Evolutionary conservation across 2,329 filamentous ascomycete species (phyloP), one percentile per base, ranked within the genome.

Genomic region (Pseudocercospora vitis): DNA sequence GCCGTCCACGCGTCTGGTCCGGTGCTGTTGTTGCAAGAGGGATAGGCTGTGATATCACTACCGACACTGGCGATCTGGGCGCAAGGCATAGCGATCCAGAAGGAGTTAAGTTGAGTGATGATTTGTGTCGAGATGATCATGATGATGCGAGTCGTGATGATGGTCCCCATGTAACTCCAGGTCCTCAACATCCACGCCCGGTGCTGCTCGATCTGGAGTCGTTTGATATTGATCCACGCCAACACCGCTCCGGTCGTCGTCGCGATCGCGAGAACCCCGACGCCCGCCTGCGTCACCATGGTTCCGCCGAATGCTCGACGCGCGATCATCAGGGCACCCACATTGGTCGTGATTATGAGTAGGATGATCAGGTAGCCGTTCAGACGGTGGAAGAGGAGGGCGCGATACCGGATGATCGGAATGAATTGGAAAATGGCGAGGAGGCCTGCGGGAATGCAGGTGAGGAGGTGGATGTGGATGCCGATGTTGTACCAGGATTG

Each of bases 181-280:
- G 59, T 73, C 18, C 83, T 67, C 24, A 86, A 62, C 82, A 85
- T 86, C 82, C 82, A 86, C 2, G 80, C 80, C 1, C 83, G 75
- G 56, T 86, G 83, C 61, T 85, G 78, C 26, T 85, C 81, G 45
- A 87, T 81, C 62, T 85, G 82, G 1, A 85, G 67, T 2, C 73
- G 70, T 65, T 81, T 84, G 65, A 86, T 78, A 57, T 84, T 84
- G 64, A 78, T 71, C 26, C 76, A 77, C 1, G 81, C 78, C 37
- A 84, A 55, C 0, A 63, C 56, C 19, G 81, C 65, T 7, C 74
- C 72, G 1, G 66, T 58, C 0, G 77, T 65, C 1, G 80, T 79
- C 7, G 75, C 63, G 24, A 81, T 71, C 1, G 69, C 75, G 0
- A 81, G 62, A 0, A 75, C 48, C 0, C 76, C 76, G 0, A 78